phyloP scores from a whole-genome alignment of 208 protist species.

The Trypanosoma conorhini region DNA sequence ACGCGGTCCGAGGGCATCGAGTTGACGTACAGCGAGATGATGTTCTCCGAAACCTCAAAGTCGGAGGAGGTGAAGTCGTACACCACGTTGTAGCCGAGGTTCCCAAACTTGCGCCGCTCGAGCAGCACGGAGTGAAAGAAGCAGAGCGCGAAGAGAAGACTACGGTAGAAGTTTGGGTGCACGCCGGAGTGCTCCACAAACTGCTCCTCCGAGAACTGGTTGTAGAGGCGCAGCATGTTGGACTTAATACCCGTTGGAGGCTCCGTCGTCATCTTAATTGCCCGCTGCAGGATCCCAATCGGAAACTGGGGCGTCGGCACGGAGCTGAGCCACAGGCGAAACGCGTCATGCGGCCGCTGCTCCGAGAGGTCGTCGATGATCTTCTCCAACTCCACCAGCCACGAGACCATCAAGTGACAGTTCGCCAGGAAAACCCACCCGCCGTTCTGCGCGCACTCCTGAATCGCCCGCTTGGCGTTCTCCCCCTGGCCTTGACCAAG shows the following conservation, averaged over 20 bases:
- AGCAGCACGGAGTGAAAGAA: constrained; percentile 99
- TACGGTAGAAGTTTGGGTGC: constrained; percentile 93
- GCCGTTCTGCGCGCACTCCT: constrained; percentile 92
- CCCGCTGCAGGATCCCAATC: constrained; percentile 95
- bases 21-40: constrained; percentile 90
- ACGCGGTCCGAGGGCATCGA: constrained; percentile 68
- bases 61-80: constrained; percentile 99
- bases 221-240: constrained; percentile 98
- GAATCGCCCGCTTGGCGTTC: constrained; percentile 94
- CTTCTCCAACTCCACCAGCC: constrained; percentile 97
- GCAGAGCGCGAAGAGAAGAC: constrained; percentile 96
- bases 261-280: constrained; percentile 99
- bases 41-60: constrained; percentile 95
- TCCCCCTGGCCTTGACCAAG: constrained; percentile 97
- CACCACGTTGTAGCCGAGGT: constrained; percentile 98
- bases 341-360: constrained; percentile 94
- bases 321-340: constrained; percentile 99
- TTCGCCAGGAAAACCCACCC: constrained; percentile 99
- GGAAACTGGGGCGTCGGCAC: constrained; percentile 97
- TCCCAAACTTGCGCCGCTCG: constrained; percentile 98
- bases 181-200: constrained; percentile 74
- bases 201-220: constrained; percentile 88
- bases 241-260: constrained; percentile 97
- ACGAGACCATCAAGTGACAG: constrained; percentile 98
- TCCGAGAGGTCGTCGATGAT: constrained; percentile 94